Evolutionary conservation across 2,329 filamentous ascomycete genomes (phyloP).

Genomic region (Verticillium dahliae): DNA sequence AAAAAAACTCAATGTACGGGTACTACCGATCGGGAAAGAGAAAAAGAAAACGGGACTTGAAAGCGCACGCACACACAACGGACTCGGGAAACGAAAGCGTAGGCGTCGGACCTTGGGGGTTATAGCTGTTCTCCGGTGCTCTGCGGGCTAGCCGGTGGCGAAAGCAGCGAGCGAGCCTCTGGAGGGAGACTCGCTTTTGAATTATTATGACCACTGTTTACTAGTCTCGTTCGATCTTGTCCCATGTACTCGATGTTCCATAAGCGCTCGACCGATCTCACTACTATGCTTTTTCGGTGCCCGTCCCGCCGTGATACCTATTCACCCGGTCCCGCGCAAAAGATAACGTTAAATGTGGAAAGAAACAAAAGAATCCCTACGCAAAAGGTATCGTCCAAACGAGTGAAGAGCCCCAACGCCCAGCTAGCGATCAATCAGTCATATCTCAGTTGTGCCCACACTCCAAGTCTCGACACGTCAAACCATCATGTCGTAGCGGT

Average conservation of each 20-base stretch:
- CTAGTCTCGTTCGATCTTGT: background rate
- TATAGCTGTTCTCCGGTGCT: background rate
- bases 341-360: too few relatives aligned
- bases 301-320: too few relatives aligned
- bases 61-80: background rate
- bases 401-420: too few relatives aligned
- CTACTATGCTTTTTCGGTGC: background rate
- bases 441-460: background rate
- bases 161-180: background rate
- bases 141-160: background rate
- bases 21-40: too few relatives aligned
- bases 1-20: too few relatives aligned
- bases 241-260: background rate
- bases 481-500: slow-evolving; percentile 23
- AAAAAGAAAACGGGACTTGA: background rate
- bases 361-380: too few relatives aligned
- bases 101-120: background rate
- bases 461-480: background rate
- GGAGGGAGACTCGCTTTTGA: background rate
- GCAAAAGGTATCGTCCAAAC: too few relatives aligned
- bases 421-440: background rate
- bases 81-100: background rate
- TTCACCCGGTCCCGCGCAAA: too few relatives aligned
- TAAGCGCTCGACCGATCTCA: too few relatives aligned
- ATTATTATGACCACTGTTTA: background rate